Evolutionary conservation across 352 stramenopile species (phyloP).

Genomic region (Phytophthora megakarya): DNA sequence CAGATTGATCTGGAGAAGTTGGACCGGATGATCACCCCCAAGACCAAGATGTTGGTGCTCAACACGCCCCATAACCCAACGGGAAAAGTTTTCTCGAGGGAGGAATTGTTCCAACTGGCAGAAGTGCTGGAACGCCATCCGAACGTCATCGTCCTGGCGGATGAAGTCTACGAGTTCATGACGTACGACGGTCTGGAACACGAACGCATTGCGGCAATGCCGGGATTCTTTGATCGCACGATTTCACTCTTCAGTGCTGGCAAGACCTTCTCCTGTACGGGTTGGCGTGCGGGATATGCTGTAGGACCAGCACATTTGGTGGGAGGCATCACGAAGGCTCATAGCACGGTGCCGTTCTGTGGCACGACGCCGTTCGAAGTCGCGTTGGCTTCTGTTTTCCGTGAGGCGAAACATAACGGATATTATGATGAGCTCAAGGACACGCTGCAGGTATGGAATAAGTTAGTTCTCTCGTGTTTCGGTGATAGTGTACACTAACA

Average conservation of each 20-base stretch:
- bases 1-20: conserved; percentile 87
- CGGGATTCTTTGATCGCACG: conserved; percentile 87
- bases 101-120: conserved; percentile 94
- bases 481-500: conserved; percentile 33
- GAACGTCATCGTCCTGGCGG: conserved; percentile 92
- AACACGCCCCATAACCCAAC: conserved; percentile 99
- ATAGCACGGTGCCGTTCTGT: conserved; percentile 93
- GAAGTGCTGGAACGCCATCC: conserved; percentile 83
- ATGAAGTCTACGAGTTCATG: conserved; percentile 99
- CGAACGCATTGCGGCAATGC: conserved; percentile 76
- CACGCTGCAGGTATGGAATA: conserved; percentile 50
- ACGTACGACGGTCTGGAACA: conserved; percentile 81
- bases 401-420: conserved; percentile 86
- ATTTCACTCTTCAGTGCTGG: conserved; percentile 93
- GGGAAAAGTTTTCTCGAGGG: conserved; percentile 96
- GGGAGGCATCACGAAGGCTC: conserved; percentile 72
- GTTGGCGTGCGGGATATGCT: conserved; percentile 91
- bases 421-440: conserved; percentile 80
- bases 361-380: conserved; percentile 95
- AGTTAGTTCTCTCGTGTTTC: conserved; percentile 7
- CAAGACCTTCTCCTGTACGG: conserved; percentile 95
- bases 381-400: conserved; percentile 89
- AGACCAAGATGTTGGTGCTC: conserved; percentile 96
- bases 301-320: conserved; percentile 63
- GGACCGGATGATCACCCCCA: conserved; percentile 83